phyloP scores from a whole-genome alignment of 371 early-diverging fungal genomes.

The Nematocida sp. region DNA sequence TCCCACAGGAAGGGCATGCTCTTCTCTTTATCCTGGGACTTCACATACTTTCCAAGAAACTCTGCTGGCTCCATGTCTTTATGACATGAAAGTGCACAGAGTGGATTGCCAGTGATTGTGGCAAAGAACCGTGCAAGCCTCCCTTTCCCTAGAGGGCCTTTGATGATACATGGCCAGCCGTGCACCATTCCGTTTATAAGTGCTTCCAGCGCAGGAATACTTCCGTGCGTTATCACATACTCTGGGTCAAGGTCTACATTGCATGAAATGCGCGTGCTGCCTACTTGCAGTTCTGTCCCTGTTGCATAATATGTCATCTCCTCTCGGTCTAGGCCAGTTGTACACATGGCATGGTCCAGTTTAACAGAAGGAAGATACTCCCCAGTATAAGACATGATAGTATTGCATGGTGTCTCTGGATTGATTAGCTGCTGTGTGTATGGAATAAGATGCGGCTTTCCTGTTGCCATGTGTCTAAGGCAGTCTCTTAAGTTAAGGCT shows the following conservation, averaged over 20 bases:
- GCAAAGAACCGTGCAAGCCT: conserved; percentile 88
- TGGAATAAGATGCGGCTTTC: conserved; percentile 34
- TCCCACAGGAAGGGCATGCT: conserved; percentile 58
- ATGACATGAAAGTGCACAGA: conserved; percentile 90
- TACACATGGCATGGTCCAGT: background rate
- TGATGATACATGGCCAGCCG: conserved; percentile 44
- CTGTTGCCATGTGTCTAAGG: conserved; percentile 47
- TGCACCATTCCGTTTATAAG: conserved; percentile 28
- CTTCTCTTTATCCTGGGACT: conserved; percentile 68
- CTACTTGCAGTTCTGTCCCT: conserved; percentile 2
- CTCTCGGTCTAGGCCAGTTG: background rate
- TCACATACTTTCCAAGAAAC: conserved; percentile 76
- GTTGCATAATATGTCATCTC: background rate
- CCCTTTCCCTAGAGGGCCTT: conserved; percentile 82
- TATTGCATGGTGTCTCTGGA: background rate
- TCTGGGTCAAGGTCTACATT: conserved; percentile 11
- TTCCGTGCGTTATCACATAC: conserved; percentile 45
- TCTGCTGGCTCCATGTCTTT: conserved; percentile 93
- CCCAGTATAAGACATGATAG: background rate
- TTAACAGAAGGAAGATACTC: background rate
- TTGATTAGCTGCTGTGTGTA: background rate
- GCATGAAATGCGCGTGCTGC: conserved; percentile 13
- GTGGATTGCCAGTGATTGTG: conserved; percentile 71
- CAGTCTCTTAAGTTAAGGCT: conserved; percentile 45
- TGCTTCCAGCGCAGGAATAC: conserved; percentile 22